Percentiles rank a stretch among this genome's conserved stretches.
Conservation (phyloP, 768 basidiomycete genomes). For the Galerina marginata region DNA sequence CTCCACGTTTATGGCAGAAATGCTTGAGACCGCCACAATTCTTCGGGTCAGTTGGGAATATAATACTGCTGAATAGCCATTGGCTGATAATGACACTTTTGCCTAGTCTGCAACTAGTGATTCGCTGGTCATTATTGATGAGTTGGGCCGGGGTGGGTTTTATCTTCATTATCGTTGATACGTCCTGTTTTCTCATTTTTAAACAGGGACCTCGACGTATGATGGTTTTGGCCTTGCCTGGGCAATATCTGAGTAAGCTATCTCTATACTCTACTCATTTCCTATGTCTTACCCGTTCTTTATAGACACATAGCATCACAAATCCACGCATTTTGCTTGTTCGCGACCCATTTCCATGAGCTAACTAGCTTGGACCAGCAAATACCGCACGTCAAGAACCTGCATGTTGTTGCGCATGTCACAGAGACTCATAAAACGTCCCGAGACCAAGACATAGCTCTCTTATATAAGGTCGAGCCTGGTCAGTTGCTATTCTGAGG, state of each 20-base stretch:
- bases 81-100: neutral
- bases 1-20: constrained; percentile 99
- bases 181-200: neutral
- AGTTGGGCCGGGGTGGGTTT: constrained; percentile 80
- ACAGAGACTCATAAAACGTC: constrained; percentile 76
- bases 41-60: constrained; percentile 61
- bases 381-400: constrained; percentile 85
- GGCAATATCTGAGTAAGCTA: constrained; percentile 93
- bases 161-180: neutral
- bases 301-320: constrained; percentile 88
- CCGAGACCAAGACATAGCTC: constrained; percentile 76
- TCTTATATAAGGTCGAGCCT: constrained; percentile 93
- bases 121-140: constrained; percentile 96
- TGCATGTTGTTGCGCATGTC: constrained; percentile 96
- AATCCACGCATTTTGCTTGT: constrained; percentile 93
- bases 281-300: neutral
- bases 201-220: constrained; percentile 88
- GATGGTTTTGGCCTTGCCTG: constrained; percentile 98
- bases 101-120: constrained; percentile 86
- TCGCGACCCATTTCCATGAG: constrained; percentile 98
- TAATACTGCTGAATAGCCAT: neutral
- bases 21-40: constrained; percentile 98
- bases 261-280: neutral
- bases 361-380: constrained; percentile 91
- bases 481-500: constrained; percentile 48